Percentiles rank a stretch among this genome's conserved stretches.
Conservation (phyloP, 805 yeast genomes). For the Wickerhamomyces strasburgensis region DNA sequence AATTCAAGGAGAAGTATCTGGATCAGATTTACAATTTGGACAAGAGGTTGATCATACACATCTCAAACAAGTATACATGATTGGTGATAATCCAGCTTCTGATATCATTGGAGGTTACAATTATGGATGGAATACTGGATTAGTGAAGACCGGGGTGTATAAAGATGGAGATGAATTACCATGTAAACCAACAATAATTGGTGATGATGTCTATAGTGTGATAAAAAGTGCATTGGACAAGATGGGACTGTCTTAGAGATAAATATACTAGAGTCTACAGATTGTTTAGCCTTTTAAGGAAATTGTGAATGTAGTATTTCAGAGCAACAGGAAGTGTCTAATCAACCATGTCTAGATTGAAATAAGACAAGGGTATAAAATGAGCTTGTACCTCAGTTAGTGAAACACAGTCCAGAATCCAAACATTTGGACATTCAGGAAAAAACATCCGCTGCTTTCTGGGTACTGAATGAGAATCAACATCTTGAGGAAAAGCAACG, state of each 20-base stretch:
- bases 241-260: slow-evolving; percentile 15
- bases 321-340: too few relatives aligned
- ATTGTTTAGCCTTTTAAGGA: too few relatives aligned
- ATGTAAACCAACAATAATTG: slow-evolving; percentile 45
- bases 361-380: too few relatives aligned
- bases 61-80: slow-evolving; percentile 77
- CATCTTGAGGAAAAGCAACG: too few relatives aligned
- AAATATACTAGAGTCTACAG: not conserved
- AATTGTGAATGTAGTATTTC: too few relatives aligned
- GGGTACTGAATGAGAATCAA: too few relatives aligned
- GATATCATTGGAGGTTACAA: slow-evolving; percentile 87
- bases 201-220: slow-evolving; percentile 48
- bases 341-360: too few relatives aligned
- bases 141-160: slow-evolving; percentile 87
- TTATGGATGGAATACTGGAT: slow-evolving; percentile 84
- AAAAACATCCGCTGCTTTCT: too few relatives aligned
- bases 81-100: slow-evolving; percentile 93
- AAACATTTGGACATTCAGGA: too few relatives aligned
- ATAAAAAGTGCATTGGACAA: slow-evolving; percentile 29
- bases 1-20: slow-evolving; percentile 2
- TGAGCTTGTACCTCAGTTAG: too few relatives aligned
- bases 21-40: slow-evolving; percentile 14
- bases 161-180: slow-evolving; percentile 44
- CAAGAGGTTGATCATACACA: slow-evolving; percentile 29
- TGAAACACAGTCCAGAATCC: too few relatives aligned